Evolutionary conservation across 1,284 basidiomycete species (phyloP).

Genomic region (Afroboletus lepidellus): DNA sequence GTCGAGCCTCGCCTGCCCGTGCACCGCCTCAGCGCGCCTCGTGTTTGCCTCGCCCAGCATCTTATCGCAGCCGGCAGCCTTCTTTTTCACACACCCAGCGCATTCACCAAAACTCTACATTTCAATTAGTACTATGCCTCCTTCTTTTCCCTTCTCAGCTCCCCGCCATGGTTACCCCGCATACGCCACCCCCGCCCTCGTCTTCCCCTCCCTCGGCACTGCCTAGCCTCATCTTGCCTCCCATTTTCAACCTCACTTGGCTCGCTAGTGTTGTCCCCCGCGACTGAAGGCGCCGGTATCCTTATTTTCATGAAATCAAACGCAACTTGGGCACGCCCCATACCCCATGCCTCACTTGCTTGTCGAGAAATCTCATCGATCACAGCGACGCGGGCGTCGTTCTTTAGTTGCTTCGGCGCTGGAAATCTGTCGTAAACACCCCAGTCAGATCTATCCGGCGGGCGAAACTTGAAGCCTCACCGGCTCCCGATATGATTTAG

Average conservation of each 20-base stretch:
- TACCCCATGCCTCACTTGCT: conserved; percentile 58
- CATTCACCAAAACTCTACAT: not conserved
- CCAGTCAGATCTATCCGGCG: conserved; percentile 22
- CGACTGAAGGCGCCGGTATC: conserved; percentile 37
- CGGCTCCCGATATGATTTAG: conserved; percentile 83
- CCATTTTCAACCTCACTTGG: not conserved
- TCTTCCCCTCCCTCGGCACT: conserved; percentile 1
- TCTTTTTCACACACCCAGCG: too few relatives aligned
- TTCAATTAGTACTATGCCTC: too few relatives aligned
- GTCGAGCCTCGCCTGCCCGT: too few relatives aligned
- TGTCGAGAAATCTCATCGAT: conserved; percentile 67
- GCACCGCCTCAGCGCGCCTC: too few relatives aligned
- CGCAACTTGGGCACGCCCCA: conserved; percentile 51
- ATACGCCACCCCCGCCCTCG: conserved; percentile 1
- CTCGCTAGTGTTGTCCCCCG: not conserved
- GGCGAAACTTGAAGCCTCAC: too few relatives aligned
- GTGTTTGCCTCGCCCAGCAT: too few relatives aligned
- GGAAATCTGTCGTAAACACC: conserved; percentile 41
- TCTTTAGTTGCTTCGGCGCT: conserved; percentile 41
- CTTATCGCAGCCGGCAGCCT: too few relatives aligned
- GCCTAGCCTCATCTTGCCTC: not conserved
- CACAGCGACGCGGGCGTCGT: conserved; percentile 42
- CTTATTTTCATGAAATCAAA: conserved; percentile 65
- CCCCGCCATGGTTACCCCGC: conserved; percentile 2
- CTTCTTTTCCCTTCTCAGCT: not conserved